phyloP scores from a whole-genome alignment of 108 stramenopile genomes.

The Epipyxis sp. region DNA sequence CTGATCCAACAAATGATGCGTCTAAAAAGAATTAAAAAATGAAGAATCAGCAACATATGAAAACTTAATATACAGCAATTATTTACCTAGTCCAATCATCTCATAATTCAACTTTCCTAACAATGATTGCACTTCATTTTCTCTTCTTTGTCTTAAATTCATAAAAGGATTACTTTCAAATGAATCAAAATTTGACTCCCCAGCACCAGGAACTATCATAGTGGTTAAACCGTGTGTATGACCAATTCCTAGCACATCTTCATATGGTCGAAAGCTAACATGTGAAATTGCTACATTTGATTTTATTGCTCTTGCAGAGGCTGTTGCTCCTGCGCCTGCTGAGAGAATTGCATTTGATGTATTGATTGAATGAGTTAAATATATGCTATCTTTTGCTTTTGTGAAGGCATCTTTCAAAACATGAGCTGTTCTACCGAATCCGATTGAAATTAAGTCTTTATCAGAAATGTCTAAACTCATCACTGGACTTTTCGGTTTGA shows the following conservation, averaged over 20 bases:
- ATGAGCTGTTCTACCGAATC: slow-evolving; percentile 17
- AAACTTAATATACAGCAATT: neutral
- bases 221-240: slow-evolving; percentile 78
- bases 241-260: slow-evolving; percentile 94
- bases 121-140: slow-evolving; percentile 86
- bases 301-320: slow-evolving; percentile 78
- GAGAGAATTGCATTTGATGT: neutral
- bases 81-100: slow-evolving; percentile 77
- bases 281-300: slow-evolving; percentile 64
- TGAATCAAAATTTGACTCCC: slow-evolving; percentile 90
- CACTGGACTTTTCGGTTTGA: slow-evolving; percentile 41
- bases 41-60: neutral
- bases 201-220: slow-evolving; percentile 92
- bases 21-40: neutral
- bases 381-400: neutral
- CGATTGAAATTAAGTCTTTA: slow-evolving; percentile 75
- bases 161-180: slow-evolving; percentile 85
- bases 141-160: slow-evolving; percentile 80
- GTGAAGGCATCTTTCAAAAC: slow-evolving; percentile 23
- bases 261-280: slow-evolving; percentile 85
- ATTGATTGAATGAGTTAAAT: neutral
- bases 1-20: slow-evolving; percentile 77
- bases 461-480: slow-evolving; percentile 81
- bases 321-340: slow-evolving; percentile 65
- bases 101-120: slow-evolving; percentile 89